Evolutionary conservation across 2,329 filamentous ascomycete genomes (phyloP), one percentile per base, ranked within the genome.

Genomic region (Aspergillus tanneri): DNA sequence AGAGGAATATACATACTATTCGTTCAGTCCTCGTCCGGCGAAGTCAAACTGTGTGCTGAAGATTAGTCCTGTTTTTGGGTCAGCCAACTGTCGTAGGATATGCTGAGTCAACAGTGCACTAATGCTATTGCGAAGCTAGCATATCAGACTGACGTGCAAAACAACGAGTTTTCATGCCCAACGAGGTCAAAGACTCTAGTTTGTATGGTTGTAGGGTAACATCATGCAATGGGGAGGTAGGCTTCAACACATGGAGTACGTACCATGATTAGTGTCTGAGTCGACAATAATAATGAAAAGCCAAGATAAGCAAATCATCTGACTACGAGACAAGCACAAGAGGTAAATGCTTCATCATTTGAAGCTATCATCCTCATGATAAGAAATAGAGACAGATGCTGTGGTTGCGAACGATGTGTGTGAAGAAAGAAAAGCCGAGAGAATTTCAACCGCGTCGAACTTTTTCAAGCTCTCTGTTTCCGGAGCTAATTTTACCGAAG

Each of bases 151-250:
- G 88, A 93, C 88, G 87, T 92, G 85, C 82, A 85, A 73, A 88
- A 58, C 82, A 79, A 69, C 57, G 69, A 72, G 83, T 85, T 92
- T 91, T 91, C 88, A 92, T 86, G 80, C 76, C 79, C 83, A 49
- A 79, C 71, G 43, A 58, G 86, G 84, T 95, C 89, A 93, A 93
- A 95, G 89, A 95, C 89, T 95, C 89, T 95, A 95, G 88, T 91
- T 91, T 79, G 73, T 72, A 75, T 60, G 86, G 87, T 90, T 85
- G 76, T 77, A n/a, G 71, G 71, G 75, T 90, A 84, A 91, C 88
- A 92, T 92, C 88, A 90, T 68, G 70, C 73, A 57, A 45, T 37
- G 30, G 72, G 76, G 66, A 58, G 54, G 52, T 36, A 25, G 27
- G 21, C 25, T 58, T 60, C 57, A 50, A 56, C 46, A 55, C 38